Percentiles rank a stretch among this genome's conserved stretches.
Evolutionary conservation across 2,329 filamentous ascomycete genomes (phyloP).

Genomic region (Emergomyces orientalis): DNA sequence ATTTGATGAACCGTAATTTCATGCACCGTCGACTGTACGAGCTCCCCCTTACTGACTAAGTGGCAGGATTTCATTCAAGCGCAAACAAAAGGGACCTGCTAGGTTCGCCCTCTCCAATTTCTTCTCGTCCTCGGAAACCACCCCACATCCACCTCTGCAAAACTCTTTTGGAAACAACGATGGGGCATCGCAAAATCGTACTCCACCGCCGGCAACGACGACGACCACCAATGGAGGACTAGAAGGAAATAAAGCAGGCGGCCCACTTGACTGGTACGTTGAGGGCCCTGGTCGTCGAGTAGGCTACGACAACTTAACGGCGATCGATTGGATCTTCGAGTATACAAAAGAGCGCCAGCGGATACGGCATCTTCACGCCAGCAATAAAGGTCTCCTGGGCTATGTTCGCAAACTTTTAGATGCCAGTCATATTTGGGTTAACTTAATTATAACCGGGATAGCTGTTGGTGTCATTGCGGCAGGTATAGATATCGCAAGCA

Average conservation of each 20-base stretch:
- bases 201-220: constrained; percentile 10
- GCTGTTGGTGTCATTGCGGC: constrained; percentile 78
- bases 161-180: constrained; percentile 19
- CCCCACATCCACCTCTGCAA: constrained; percentile 7
- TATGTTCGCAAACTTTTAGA: constrained; percentile 66
- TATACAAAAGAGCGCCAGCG: constrained; percentile 93
- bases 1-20: constrained; percentile 29
- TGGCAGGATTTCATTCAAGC: constrained; percentile 35
- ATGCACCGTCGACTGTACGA: neutral
- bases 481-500: constrained; percentile 77
- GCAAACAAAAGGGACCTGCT: constrained; percentile 33
- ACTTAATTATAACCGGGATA: constrained; percentile 76
- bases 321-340: constrained; percentile 99
- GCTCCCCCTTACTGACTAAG: neutral
- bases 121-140: constrained; percentile 25
- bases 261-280: constrained; percentile 66
- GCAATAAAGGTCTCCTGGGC: constrained; percentile 61
- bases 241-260: constrained; percentile 33
- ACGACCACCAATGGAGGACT: constrained; percentile 18
- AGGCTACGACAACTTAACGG: constrained; percentile 90
- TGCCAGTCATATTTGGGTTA: constrained; percentile 82
- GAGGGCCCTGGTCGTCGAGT: constrained; percentile 84
- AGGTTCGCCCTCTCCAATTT: constrained; percentile 34
- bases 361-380: constrained; percentile 63
- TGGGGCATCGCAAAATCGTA: neutral